phyloP scores from a whole-genome alignment of 2,329 filamentous ascomycete species.

The Fusarium euwallaceae region DNA sequence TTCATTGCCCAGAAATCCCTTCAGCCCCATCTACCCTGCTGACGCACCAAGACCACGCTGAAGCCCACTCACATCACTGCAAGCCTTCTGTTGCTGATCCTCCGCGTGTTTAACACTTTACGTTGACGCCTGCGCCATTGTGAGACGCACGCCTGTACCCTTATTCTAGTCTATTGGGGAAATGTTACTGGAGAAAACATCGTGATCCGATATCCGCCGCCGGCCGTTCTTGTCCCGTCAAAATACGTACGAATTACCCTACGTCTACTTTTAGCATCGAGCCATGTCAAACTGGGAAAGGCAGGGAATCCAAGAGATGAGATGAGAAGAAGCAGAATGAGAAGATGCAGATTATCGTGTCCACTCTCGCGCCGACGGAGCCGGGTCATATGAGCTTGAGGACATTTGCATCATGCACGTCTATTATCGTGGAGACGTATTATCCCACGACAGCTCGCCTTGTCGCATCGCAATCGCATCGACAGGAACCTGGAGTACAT shows the following conservation, averaged over 20 bases:
- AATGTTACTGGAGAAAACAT: neutral
- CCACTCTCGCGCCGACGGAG: slow-evolving; percentile 40
- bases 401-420: slow-evolving; percentile 41
- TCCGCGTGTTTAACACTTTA: slow-evolving; percentile 9
- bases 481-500: slow-evolving; percentile 23
- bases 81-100: slow-evolving; percentile 15
- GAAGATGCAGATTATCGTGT: slow-evolving; percentile 27
- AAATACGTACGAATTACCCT: slow-evolving; percentile 19
- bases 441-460: slow-evolving; percentile 12
- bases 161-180: neutral
- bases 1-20: slow-evolving; percentile 15
- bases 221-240: slow-evolving; percentile 12
- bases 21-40: slow-evolving; percentile 5
- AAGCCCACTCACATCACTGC: slow-evolving; percentile 17
- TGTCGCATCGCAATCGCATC: slow-evolving; percentile 18
- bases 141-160: slow-evolving; percentile 2
- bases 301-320: slow-evolving; percentile 4
- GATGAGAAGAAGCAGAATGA: slow-evolving; percentile 12
- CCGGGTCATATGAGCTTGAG: slow-evolving; percentile 29
- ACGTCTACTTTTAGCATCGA: slow-evolving; percentile 13
- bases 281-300: slow-evolving; percentile 8
- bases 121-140: slow-evolving; percentile 1
- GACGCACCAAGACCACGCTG: slow-evolving; percentile 22
- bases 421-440: slow-evolving; percentile 27
- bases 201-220: slow-evolving; percentile 21